phyloP scores from a whole-genome alignment of 2,329 filamentous ascomycete genomes.

The Ambrosiella cleistominuta region DNA sequence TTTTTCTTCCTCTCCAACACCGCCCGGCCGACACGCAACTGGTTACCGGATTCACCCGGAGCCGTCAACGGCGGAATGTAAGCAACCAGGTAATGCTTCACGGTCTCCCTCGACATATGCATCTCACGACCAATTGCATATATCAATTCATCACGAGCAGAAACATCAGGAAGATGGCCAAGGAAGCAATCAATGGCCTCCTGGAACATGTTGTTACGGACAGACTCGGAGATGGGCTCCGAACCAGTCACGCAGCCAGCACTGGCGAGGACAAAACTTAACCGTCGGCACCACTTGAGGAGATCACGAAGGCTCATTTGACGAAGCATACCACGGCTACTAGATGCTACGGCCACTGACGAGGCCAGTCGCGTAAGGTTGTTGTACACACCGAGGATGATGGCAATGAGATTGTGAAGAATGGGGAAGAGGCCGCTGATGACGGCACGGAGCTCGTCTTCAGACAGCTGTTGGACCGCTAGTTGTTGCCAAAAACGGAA shows the following conservation, averaged over 20 bases:
- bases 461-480: slow-evolving; percentile 45
- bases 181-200: slow-evolving; percentile 89
- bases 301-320: slow-evolving; percentile 60
- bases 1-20: slow-evolving; percentile 39
- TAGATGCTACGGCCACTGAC: slow-evolving; percentile 15
- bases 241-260: slow-evolving; percentile 46
- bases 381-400: slow-evolving; percentile 41
- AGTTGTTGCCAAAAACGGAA: slow-evolving; percentile 72
- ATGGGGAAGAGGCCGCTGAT: slow-evolving; percentile 53
- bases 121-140: slow-evolving; percentile 68
- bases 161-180: slow-evolving; percentile 53
- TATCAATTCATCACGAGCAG: slow-evolving; percentile 42
- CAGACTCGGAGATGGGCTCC: slow-evolving; percentile 55
- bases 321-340: slow-evolving; percentile 32
- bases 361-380: slow-evolving; percentile 29
- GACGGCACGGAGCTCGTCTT: slow-evolving; percentile 57
- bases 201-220: slow-evolving; percentile 71
- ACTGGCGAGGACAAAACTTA: slow-evolving; percentile 46
- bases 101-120: slow-evolving; percentile 66
- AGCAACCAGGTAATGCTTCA: slow-evolving; percentile 57
- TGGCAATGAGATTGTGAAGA: slow-evolving; percentile 43
- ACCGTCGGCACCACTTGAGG: slow-evolving; percentile 74
- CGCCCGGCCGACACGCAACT: slow-evolving; percentile 48
- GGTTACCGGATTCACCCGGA: slow-evolving; percentile 25
- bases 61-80: slow-evolving; percentile 56